These are phyloP conservation scores for Globisporangium megalacanthum DNA, from an alignment of 352 stramenopile species.

Conservation along the genomic window DNA sequence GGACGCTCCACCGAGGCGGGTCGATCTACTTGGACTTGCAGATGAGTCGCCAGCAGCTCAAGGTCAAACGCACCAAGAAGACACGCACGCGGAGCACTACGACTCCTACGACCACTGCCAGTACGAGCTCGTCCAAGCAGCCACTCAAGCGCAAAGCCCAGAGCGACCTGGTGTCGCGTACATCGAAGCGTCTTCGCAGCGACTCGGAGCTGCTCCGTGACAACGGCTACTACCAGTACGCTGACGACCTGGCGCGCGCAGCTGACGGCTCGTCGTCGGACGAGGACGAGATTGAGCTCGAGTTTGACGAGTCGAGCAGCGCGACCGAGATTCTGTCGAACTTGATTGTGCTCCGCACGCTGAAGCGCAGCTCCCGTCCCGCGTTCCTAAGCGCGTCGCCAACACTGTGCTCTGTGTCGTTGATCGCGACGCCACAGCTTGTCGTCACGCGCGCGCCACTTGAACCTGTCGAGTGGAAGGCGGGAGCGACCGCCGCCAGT, in stretches of 20 bases:
- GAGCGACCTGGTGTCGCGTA: slow-evolving; percentile 24
- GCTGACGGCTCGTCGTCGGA: slow-evolving; percentile 27
- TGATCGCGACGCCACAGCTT: slow-evolving; percentile 18
- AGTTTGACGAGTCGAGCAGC: slow-evolving; percentile 64
- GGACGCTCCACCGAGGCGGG: slow-evolving; percentile 74
- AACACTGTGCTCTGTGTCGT: slow-evolving; percentile 40
- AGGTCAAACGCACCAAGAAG: slow-evolving; percentile 67
- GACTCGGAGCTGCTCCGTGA: background rate
- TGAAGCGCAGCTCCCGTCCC: slow-evolving; percentile 55
- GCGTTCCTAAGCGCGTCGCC: slow-evolving; percentile 23
- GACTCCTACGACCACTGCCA: background rate
- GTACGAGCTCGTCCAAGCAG: slow-evolving; percentile 1
- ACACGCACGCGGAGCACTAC: slow-evolving; percentile 14
- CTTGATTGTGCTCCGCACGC: slow-evolving; percentile 65
- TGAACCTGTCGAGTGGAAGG: slow-evolving; percentile 3
- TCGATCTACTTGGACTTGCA: slow-evolving; percentile 86
- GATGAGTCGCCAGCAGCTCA: slow-evolving; percentile 82
- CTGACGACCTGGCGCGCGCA: slow-evolving; percentile 6
- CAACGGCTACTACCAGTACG: slow-evolving; percentile 1
- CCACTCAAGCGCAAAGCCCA: slow-evolving; percentile 38
- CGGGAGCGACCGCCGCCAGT: slow-evolving; percentile 2
- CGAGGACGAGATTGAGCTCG: slow-evolving; percentile 59
- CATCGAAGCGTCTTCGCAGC: slow-evolving; percentile 28
- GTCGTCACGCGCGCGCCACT: background rate
- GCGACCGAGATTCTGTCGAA: slow-evolving; percentile 76